These are phyloP conservation scores for Phyllosticta citrichinensis DNA, from an alignment of 2,329 filamentous ascomycete species.

Conservation along the genomic window DNA sequence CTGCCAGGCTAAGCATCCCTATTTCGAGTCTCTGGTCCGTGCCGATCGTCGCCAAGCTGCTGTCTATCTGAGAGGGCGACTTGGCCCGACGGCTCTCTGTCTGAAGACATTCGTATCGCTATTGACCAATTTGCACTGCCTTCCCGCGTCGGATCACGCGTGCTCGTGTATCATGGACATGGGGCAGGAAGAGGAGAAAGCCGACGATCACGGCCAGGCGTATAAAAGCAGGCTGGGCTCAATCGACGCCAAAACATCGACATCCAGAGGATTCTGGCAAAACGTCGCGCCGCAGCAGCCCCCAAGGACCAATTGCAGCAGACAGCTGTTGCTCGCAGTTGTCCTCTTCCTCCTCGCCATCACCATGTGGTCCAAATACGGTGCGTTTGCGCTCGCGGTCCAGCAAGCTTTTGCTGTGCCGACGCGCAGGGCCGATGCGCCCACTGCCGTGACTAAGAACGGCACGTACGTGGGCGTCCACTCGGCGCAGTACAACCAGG, in stretches of 20 bases:
- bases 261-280: not conserved
- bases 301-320: too few relatives aligned
- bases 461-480: conserved; percentile 33
- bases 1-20: not conserved
- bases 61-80: not conserved
- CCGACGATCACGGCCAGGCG: not conserved
- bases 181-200: not conserved
- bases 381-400: conserved; percentile 3
- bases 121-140: not conserved
- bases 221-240: not conserved
- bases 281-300: too few relatives aligned
- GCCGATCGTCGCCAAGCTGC: not conserved
- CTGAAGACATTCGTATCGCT: not conserved
- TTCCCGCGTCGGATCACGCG: not conserved
- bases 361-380: conserved; percentile 2
- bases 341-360: not conserved
- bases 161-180: not conserved
- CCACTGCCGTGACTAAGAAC: conserved; percentile 32
- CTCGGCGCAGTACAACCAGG: conserved; percentile 33
- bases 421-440: conserved; percentile 10
- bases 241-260: not conserved
- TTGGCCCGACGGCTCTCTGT: not conserved
- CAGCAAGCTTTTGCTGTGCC: conserved; percentile 1
- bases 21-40: not conserved
- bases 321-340: not conserved